phyloP scores from a whole-genome alignment of 441 rosid species.

The Brassica balearica region DNA sequence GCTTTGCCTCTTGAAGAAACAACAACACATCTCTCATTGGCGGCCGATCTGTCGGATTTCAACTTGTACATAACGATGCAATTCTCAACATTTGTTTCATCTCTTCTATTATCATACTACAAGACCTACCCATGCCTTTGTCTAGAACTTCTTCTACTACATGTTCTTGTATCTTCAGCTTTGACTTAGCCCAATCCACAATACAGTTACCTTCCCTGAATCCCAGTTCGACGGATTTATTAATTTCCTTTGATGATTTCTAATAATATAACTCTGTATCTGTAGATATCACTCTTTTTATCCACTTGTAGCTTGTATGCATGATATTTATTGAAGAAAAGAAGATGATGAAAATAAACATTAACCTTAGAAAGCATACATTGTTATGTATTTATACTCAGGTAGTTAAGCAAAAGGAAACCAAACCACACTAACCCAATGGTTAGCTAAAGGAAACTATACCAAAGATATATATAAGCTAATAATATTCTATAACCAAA shows the following conservation, averaged over 20 bases:
- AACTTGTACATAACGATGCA: slow-evolving; percentile 80
- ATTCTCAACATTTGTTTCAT: slow-evolving; percentile 90
- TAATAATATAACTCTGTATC: slow-evolving; percentile 86
- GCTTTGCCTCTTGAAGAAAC: slow-evolving; percentile 90
- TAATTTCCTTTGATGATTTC: slow-evolving; percentile 72
- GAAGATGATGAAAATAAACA: too few species aligned
- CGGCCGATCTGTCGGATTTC: slow-evolving; percentile 84
- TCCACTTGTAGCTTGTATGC: slow-evolving; percentile 93
- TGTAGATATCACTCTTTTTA: slow-evolving; percentile 92
- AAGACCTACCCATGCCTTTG: slow-evolving; percentile 70
- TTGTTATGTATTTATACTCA: too few species aligned
- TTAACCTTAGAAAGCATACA: too few species aligned
- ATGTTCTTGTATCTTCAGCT: slow-evolving; percentile 69
- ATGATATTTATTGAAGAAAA: too few species aligned
- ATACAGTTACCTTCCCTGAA: slow-evolving; percentile 92
- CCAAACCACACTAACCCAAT: too few species aligned
- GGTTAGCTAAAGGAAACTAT: too few species aligned
- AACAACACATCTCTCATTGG: slow-evolving; percentile 92
- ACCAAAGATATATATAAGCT: too few species aligned
- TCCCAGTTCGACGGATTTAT: slow-evolving; percentile 75
- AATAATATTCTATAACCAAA: slow-evolving; percentile 58
- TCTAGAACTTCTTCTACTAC: slow-evolving; percentile 61
- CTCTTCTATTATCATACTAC: slow-evolving; percentile 72
- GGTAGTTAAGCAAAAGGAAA: too few species aligned
- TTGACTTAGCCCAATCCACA: slow-evolving; percentile 89